These are phyloP conservation scores for Colletotrichum tropicale DNA, from an alignment of 2,329 filamentous ascomycete species.

Conservation along the genomic window DNA sequence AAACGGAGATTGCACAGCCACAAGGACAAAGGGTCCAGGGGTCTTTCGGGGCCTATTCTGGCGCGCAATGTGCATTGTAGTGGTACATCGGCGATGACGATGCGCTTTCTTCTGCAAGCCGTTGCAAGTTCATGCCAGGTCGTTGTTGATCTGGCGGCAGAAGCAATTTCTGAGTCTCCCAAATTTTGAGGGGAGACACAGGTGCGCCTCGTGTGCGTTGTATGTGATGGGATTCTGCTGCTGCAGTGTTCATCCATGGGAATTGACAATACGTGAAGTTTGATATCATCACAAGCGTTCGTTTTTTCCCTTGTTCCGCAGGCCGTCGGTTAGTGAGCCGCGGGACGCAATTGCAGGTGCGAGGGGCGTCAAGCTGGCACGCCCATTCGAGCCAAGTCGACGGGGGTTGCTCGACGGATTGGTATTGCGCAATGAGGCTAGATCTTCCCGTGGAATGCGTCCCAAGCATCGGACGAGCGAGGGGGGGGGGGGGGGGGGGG, in stretches of 20 bases:
- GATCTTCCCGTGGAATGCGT: not conserved
- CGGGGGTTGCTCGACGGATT: not conserved
- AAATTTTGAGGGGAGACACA: not conserved
- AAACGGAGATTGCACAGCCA: conserved; percentile 20
- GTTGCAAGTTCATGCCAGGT: not conserved
- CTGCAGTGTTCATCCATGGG: not conserved
- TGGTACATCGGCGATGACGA: not conserved
- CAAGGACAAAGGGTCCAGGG: conserved; percentile 15
- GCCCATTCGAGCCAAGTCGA: not conserved
- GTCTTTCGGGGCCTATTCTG: conserved; percentile 32
- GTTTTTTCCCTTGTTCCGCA: not conserved
- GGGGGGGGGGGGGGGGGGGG: not conserved
- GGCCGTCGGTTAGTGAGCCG: not conserved
- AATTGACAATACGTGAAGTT: not conserved
- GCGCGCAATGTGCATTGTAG: not conserved
- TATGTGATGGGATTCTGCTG: not conserved
- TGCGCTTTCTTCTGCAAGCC: not conserved
- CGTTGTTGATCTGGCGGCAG: not conserved
- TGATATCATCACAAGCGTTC: not conserved
- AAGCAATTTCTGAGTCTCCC: not conserved
- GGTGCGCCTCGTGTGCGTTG: not conserved
- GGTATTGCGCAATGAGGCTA: not conserved
- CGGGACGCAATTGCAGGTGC: not conserved
- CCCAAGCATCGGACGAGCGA: not conserved
- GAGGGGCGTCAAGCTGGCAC: not conserved